A percentile compares a stretch with the other conserved stretches of the same genome.
Conservation (phyloP, 202 grass and related monocot genomes). For the Cymbopogon flexuosus region DNA sequence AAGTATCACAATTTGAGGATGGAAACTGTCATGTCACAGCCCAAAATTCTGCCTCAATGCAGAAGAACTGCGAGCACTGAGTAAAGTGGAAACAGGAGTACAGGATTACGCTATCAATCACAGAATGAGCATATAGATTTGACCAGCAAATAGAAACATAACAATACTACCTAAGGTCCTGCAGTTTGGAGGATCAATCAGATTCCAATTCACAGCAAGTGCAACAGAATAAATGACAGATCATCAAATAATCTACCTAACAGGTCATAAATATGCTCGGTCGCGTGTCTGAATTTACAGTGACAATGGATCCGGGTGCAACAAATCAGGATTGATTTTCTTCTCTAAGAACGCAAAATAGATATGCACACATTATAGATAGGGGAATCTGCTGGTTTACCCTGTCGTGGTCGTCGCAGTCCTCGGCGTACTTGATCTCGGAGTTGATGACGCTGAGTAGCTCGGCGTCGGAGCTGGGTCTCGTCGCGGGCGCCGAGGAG, state of each 20-base stretch:
- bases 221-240: background rate
- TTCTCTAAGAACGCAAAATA: background rate
- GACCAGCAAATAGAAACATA: background rate
- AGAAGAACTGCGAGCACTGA: background rate
- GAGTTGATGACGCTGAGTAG: constrained; percentile 61
- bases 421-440: constrained; percentile 85
- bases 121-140: background rate
- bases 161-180: background rate
- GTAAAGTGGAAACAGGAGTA: background rate
- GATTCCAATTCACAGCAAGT: background rate
- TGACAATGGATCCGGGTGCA: background rate
- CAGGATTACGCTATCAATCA: background rate
- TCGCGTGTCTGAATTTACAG: background rate
- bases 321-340: background rate
- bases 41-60: background rate
- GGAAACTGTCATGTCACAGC: background rate
- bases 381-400: constrained; percentile 13
- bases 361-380: background rate
- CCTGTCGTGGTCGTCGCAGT: constrained; percentile 69
- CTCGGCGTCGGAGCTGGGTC: constrained; percentile 41
- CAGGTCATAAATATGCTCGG: background rate
- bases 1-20: background rate
- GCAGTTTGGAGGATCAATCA: background rate
- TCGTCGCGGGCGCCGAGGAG: constrained; percentile 44
- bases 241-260: background rate